A percentile compares a stretch with the other conserved stretches of the same genome.
phyloP scores from a whole-genome alignment of 2,329 filamentous ascomycete genomes.

The Sporothrix brunneoviolacea region DNA sequence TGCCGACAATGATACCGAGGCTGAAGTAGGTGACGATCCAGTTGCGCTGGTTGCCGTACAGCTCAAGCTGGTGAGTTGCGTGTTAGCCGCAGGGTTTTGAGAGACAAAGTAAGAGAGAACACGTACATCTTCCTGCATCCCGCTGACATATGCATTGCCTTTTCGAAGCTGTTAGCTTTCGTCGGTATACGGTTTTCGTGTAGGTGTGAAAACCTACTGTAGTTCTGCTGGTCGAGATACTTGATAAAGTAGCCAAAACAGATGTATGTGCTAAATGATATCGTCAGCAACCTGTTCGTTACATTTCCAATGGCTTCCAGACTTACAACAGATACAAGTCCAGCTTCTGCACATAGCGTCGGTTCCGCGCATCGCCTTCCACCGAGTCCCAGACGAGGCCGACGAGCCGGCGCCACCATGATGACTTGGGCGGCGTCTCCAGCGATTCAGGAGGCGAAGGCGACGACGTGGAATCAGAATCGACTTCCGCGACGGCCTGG shows the following conservation, averaged over 20 bases:
- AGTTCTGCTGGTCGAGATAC: constrained; percentile 34
- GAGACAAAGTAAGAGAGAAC: constrained; percentile 13
- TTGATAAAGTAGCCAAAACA: constrained; percentile 52
- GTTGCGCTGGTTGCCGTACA: constrained; percentile 34
- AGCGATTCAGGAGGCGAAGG: neutral
- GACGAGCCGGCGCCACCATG: constrained; percentile 12
- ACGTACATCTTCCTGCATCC: constrained; percentile 35
- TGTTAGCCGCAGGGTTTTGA: neutral
- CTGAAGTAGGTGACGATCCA: constrained; percentile 35
- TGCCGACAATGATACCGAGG: constrained; percentile 47
- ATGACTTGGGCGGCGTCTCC: neutral
- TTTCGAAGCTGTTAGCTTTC: no score
- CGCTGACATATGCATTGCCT: constrained; percentile 33
- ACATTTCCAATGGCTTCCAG: no score
- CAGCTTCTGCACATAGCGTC: constrained; percentile 15
- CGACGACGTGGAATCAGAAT: no score
- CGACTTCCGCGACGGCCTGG: neutral
- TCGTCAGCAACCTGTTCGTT: neutral
- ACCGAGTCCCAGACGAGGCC: constrained; percentile 16
- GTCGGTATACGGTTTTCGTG: no score
- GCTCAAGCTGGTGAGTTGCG: constrained; percentile 18
- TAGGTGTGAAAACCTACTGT: no score
- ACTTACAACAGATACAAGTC: constrained; percentile 12
- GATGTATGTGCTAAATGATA: constrained; percentile 15
- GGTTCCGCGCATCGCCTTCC: constrained; percentile 14